Evolutionary conservation across 257 asterid genomes (phyloP).

Genomic region (Henckelia pumila): DNA sequence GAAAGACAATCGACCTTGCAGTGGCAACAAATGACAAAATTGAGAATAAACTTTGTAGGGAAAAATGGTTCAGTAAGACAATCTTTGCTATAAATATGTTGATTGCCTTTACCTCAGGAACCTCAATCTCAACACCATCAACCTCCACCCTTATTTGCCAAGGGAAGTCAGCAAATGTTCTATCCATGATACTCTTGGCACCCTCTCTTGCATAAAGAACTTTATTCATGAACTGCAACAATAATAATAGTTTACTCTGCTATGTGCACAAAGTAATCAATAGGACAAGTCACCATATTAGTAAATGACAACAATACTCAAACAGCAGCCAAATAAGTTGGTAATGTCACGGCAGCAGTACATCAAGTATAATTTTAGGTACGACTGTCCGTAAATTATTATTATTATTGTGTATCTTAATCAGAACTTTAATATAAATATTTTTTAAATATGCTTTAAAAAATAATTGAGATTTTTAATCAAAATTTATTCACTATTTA

Average conservation of each 20-base stretch:
- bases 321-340: constrained; percentile 22
- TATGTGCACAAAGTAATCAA: constrained; percentile 8
- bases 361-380: no score
- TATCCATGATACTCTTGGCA: constrained; percentile 87
- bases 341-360: constrained; percentile 7
- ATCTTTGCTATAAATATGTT: constrained; percentile 6
- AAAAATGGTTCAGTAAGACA: not conserved
- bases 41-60: not conserved
- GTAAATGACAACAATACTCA: constrained; percentile 16
- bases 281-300: constrained; percentile 19
- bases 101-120: constrained; percentile 75
- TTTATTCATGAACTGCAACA: constrained; percentile 96
- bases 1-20: constrained; percentile 9
- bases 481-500: no score
- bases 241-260: constrained; percentile 26
- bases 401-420: no score
- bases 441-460: no score
- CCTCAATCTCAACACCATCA: constrained; percentile 90
- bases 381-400: no score
- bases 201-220: constrained; percentile 99
- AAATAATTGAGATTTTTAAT: no score
- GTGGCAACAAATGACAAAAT: not conserved
- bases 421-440: no score
- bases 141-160: constrained; percentile 95
- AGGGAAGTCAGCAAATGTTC: constrained; percentile 89